Evolutionary conservation across 2,329 filamentous ascomycete genomes (phyloP).

Genomic region (Fusarium pseudonygamai): DNA sequence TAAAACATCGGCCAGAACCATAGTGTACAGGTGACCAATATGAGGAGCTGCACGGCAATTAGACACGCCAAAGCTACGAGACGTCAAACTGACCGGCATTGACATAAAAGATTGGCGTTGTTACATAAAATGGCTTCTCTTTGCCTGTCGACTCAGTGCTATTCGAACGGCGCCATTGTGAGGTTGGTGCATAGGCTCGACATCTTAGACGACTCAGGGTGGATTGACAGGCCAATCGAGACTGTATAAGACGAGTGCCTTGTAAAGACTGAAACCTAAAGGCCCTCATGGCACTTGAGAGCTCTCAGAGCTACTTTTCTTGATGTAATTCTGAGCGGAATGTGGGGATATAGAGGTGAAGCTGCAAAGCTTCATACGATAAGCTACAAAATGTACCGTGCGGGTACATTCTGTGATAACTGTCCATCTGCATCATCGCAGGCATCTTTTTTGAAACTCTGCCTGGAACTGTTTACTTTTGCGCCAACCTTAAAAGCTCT

Average conservation of each 20-base stretch:
- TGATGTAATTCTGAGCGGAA: slow-evolving; percentile 1
- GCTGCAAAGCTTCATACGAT: slow-evolving; percentile 28
- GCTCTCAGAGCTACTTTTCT: background rate
- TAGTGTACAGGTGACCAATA: slow-evolving; percentile 92
- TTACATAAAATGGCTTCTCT: slow-evolving; percentile 90
- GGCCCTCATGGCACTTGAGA: slow-evolving; percentile 42
- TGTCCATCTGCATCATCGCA: slow-evolving; percentile 19
- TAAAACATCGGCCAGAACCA: slow-evolving; percentile 88
- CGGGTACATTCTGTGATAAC: slow-evolving; percentile 33
- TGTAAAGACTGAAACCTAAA: slow-evolving; percentile 42
- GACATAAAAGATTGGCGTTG: slow-evolving; percentile 98
- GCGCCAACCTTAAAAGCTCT: slow-evolving; percentile 30
- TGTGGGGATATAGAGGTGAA: slow-evolving; percentile 16
- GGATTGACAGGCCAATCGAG: slow-evolving; percentile 23
- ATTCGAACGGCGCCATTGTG: slow-evolving; percentile 48
- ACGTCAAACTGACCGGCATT: slow-evolving; percentile 76
- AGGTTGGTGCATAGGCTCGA: slow-evolving; percentile 32
- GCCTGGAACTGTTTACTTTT: slow-evolving; percentile 25
- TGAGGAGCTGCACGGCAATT: slow-evolving; percentile 75
- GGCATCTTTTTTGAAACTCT: slow-evolving; percentile 23
- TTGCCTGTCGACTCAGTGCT: slow-evolving; percentile 58
- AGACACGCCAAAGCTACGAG: background rate
- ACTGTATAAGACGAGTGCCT: slow-evolving; percentile 35
- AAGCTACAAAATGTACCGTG: slow-evolving; percentile 32
- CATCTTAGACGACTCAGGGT: slow-evolving; percentile 46